phyloP scores from a whole-genome alignment of 2,329 filamentous ascomycete species.

The Neonectria magnoliae region DNA sequence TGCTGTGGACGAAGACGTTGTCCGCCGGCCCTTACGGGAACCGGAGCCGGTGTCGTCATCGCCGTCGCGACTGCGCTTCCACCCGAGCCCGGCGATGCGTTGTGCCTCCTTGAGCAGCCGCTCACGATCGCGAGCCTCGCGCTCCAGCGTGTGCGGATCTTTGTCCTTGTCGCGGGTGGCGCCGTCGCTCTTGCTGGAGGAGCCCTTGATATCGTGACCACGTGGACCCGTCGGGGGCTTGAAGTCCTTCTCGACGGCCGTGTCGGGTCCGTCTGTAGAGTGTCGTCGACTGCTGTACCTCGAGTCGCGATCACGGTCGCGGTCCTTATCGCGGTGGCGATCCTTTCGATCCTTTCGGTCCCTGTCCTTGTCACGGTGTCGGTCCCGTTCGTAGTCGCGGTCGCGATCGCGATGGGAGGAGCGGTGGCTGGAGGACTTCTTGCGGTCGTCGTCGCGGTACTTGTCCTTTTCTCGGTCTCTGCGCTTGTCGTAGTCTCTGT shows the following conservation, averaged over 20 bases:
- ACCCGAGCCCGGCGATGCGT: slow-evolving; percentile 65
- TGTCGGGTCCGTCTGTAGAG: slow-evolving; percentile 39
- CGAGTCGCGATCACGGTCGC: slow-evolving; percentile 44
- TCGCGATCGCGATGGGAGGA: slow-evolving; percentile 58
- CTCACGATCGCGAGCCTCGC: slow-evolving; percentile 73
- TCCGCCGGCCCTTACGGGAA: slow-evolving; percentile 53
- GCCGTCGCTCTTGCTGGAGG: slow-evolving; percentile 41
- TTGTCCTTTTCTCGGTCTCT: slow-evolving; percentile 57
- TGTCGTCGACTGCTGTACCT: slow-evolving; percentile 48
- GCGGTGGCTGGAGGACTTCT: slow-evolving; percentile 52
- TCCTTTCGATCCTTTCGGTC: slow-evolving; percentile 53
- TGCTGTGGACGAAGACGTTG: slow-evolving; percentile 44
- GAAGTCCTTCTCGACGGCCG: slow-evolving; percentile 52
- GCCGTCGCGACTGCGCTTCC: slow-evolving; percentile 63
- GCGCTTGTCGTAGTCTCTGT: slow-evolving; percentile 58
- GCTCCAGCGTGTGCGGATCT: slow-evolving; percentile 75
- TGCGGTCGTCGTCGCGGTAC: slow-evolving; percentile 56
- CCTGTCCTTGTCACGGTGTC: slow-evolving; percentile 51
- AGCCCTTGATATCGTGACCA: slow-evolving; percentile 52
- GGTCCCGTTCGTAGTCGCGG: slow-evolving; percentile 49
- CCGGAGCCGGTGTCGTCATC: slow-evolving; percentile 51
- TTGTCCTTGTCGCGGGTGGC: slow-evolving; percentile 45
- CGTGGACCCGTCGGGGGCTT: slow-evolving; percentile 56
- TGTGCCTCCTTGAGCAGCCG: slow-evolving; percentile 75
- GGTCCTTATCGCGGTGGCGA: slow-evolving; percentile 47